These are phyloP conservation scores for Thamnidium elegans DNA, from an alignment of 192 early-diverging fungal species.

Conservation along the genomic window DNA sequence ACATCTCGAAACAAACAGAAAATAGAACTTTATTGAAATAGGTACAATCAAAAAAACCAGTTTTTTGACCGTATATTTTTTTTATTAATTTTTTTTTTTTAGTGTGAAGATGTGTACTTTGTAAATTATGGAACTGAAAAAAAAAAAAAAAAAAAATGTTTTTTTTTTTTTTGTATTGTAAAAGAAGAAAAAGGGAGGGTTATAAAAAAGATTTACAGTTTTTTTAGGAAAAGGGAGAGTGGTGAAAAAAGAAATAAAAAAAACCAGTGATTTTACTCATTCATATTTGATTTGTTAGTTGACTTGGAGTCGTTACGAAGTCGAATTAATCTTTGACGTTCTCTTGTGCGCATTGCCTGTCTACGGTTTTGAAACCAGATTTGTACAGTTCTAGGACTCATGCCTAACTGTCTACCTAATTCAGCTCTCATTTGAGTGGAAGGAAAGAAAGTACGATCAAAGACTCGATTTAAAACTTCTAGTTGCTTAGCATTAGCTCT, in stretches of 20 bases:
- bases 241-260: conserved; percentile 1
- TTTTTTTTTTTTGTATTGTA: neutral
- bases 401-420: conserved; percentile 75
- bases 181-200: neutral
- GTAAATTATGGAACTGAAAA: neutral
- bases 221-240: neutral
- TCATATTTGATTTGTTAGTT: neutral
- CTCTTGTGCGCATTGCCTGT: conserved; percentile 63
- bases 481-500: conserved; percentile 77
- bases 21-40: too few relatives aligned
- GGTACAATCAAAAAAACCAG: too few relatives aligned
- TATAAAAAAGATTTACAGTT: too few relatives aligned
- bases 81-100: conserved; percentile 9
- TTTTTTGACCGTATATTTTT: neutral
- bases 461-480: conserved; percentile 71
- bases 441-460: conserved; percentile 77
- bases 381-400: conserved; percentile 91
- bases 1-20: too few relatives aligned
- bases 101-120: neutral
- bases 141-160: neutral
- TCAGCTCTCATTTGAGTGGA: conserved; percentile 75
- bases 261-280: neutral
- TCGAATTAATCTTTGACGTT: conserved; percentile 21
- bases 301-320: conserved; percentile 13
- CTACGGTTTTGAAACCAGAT: conserved; percentile 98